A percentile compares a stretch with the other conserved stretches of the same genome.
phyloP scores from a whole-genome alignment of 164 flowering plant genomes.

The Kalanchoe fedtschenkoi region DNA sequence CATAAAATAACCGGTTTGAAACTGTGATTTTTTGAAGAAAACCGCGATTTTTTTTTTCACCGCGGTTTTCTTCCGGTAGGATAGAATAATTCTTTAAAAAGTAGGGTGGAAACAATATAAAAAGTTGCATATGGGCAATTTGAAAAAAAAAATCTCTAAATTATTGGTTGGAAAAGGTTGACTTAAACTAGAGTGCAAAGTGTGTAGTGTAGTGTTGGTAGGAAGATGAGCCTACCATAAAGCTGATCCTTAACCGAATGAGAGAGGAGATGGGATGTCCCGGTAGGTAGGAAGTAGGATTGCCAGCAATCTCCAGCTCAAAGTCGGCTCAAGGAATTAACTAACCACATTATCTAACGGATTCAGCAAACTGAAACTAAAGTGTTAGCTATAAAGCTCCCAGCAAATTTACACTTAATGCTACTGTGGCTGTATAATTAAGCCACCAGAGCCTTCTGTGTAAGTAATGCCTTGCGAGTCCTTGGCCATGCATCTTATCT shows the following conservation, averaged over 20 bases:
- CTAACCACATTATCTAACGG: not conserved
- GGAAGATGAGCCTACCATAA: not conserved
- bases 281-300: slow-evolving; percentile 2
- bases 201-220: not conserved
- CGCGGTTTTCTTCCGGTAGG: no score
- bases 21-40: no score
- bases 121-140: no score
- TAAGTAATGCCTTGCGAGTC: slow-evolving; percentile 1
- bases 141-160: no score
- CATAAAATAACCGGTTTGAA: no score
- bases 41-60: no score
- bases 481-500: not conserved
- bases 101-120: no score
- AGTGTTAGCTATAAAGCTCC: not conserved
- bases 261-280: not conserved
- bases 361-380: not conserved
- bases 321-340: not conserved
- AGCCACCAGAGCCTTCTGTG: not conserved
- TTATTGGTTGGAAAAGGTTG: not conserved
- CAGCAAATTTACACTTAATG: not conserved
- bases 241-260: not conserved
- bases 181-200: not conserved
- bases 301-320: not conserved
- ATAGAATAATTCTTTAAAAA: no score
- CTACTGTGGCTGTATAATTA: not conserved